Conservation (phyloP, 2,329 filamentous ascomycete genomes). For the Paraphaeosphaeria minitans region DNA sequence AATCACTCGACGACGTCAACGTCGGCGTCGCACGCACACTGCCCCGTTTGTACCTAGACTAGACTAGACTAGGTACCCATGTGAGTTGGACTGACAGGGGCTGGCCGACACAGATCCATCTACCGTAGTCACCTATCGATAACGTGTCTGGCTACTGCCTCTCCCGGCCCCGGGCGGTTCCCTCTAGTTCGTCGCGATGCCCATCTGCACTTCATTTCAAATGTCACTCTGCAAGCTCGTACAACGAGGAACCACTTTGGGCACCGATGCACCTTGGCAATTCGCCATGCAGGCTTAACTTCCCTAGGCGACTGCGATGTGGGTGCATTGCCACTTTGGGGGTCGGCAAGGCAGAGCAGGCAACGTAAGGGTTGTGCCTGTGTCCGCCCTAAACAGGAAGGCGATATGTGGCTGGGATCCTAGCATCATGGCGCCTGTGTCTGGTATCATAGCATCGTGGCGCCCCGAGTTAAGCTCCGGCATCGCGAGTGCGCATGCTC, state of each 20-base stretch:
- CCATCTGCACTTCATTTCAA: conserved; percentile 2
- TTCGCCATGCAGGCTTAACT: neutral
- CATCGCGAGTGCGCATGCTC: neutral
- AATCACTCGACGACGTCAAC: too few species aligned
- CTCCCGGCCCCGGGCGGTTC: neutral
- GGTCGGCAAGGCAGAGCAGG: conserved; percentile 6
- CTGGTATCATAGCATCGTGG: too few species aligned
- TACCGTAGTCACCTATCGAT: neutral
- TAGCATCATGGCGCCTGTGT: too few species aligned
- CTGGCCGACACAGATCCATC: neutral
- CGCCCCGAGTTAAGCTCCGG: neutral
- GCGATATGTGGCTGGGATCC: neutral
- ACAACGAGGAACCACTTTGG: neutral
- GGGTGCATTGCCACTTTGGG: neutral
- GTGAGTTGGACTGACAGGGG: neutral
- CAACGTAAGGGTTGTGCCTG: neutral
- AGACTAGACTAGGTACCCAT: too few species aligned
- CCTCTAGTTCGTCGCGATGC: neutral
- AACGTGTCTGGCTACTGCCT: neutral
- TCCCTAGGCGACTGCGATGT: neutral
- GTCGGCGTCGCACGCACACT: too few species aligned
- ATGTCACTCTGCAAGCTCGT: neutral
- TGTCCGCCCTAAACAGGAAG: conserved; percentile 3
- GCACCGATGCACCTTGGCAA: neutral
- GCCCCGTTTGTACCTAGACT: too few species aligned